Percentiles rank a stretch among this genome's conserved stretches.
Evolutionary conservation across 2,329 filamentous ascomycete species (phyloP).

Genomic region (Sarocladium kiliense): DNA sequence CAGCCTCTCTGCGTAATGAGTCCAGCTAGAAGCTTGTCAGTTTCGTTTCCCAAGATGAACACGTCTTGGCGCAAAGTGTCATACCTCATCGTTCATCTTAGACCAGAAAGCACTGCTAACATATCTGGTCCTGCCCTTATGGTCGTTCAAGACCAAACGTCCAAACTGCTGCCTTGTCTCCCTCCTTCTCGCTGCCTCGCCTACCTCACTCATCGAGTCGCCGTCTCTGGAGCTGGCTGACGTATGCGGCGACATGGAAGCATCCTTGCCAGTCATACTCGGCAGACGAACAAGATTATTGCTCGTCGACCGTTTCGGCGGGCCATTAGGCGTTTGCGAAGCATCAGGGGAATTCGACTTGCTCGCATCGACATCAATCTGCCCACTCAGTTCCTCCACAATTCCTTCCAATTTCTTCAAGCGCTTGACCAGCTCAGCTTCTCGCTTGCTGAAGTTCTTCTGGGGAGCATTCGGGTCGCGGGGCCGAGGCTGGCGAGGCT

Average conservation of each 20-base stretch:
- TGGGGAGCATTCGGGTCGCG: constrained; percentile 59
- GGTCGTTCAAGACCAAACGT: constrained; percentile 64
- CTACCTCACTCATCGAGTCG: constrained; percentile 24
- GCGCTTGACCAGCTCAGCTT: constrained; percentile 66
- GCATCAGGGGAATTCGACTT: constrained; percentile 20
- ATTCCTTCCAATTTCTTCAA: constrained; percentile 70
- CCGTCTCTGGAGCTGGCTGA: constrained; percentile 19
- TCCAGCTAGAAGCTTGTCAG: constrained; percentile 24
- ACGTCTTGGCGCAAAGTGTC: constrained; percentile 10
- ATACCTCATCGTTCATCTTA: constrained; percentile 67
- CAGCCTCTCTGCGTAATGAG: constrained; percentile 43
- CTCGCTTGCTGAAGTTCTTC: constrained; percentile 56
- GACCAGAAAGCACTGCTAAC: constrained; percentile 75
- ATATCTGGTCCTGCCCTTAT: constrained; percentile 63
- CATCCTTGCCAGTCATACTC: not conserved
- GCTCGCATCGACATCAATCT: constrained; percentile 49
- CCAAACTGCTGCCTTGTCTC: constrained; percentile 50
- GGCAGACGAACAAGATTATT: not conserved
- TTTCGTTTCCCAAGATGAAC: not conserved
- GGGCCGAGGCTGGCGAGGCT: constrained; percentile 60
- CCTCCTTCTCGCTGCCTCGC: constrained; percentile 20
- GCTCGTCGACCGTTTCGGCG: not conserved
- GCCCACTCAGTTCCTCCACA: constrained; percentile 63
- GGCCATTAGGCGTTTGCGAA: not conserved
- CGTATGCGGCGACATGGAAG: not conserved